Evolutionary conservation across 805 yeast species (phyloP).

Genomic region (Lachancea quebecensis): DNA sequence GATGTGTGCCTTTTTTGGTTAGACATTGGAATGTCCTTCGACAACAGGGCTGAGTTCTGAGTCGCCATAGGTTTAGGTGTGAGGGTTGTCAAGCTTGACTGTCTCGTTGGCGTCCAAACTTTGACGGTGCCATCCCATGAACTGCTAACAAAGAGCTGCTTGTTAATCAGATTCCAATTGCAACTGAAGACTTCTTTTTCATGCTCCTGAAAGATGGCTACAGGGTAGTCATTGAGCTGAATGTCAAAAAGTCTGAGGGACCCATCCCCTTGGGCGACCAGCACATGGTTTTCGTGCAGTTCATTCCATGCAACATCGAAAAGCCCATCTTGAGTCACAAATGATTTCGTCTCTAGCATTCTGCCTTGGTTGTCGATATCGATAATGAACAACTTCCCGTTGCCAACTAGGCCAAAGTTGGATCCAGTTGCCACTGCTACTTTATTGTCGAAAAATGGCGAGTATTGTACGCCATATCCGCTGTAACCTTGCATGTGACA

Average conservation of each 20-base stretch:
- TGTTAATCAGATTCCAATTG: slow-evolving; percentile 67
- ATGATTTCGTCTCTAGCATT: slow-evolving; percentile 47
- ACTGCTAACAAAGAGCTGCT: slow-evolving; percentile 61
- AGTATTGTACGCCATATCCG: slow-evolving; percentile 82
- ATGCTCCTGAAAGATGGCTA: slow-evolving; percentile 73
- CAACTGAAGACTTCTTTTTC: slow-evolving; percentile 65
- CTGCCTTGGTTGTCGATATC: slow-evolving; percentile 61
- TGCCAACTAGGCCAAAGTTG: slow-evolving; percentile 90
- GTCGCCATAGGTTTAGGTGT: slow-evolving; percentile 26
- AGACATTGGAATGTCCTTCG: slow-evolving; percentile 32
- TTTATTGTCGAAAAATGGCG: slow-evolving; percentile 86
- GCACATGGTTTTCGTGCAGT: slow-evolving; percentile 76
- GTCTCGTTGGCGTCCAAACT: slow-evolving; percentile 64
- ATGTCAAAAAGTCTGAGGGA: slow-evolving; percentile 74
- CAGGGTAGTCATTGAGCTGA: slow-evolving; percentile 59
- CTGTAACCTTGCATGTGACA: slow-evolving; percentile 73
- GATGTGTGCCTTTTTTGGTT: slow-evolving; percentile 30
- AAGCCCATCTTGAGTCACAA: slow-evolving; percentile 90
- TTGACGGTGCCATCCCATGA: slow-evolving; percentile 93
- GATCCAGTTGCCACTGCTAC: slow-evolving; percentile 87
- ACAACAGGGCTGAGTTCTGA: slow-evolving; percentile 20
- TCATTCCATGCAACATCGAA: slow-evolving; percentile 91
- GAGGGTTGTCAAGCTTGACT: slow-evolving; percentile 51
- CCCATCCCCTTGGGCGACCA: slow-evolving; percentile 87
- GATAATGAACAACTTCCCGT: slow-evolving; percentile 72